Evolutionary conservation across 2,329 filamentous ascomycete species (phyloP).

Genomic region (Phaeosphaeriaceae sp.): DNA sequence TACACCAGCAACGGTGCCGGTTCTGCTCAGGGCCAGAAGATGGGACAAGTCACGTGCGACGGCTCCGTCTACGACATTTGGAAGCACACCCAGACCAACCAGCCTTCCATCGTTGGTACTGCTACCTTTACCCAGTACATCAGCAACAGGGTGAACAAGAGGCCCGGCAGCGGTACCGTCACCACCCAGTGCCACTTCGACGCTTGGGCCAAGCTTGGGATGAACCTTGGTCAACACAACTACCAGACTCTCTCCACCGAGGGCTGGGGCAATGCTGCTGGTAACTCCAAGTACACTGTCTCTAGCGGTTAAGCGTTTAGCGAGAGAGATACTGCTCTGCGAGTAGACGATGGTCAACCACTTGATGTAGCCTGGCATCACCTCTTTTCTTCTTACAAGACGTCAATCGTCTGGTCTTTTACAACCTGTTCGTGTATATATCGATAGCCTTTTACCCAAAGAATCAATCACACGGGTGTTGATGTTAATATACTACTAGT

Average conservation of each 20-base stretch:
- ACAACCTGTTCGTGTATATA: constrained; percentile 1
- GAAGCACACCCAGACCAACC: constrained; percentile 47
- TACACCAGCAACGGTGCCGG: constrained; percentile 55
- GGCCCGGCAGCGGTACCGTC: constrained; percentile 37
- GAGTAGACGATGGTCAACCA: neutral
- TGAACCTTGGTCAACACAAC: constrained; percentile 37
- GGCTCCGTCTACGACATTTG: constrained; percentile 42
- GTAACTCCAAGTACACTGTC: constrained; percentile 38
- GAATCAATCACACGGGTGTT: neutral
- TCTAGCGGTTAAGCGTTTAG: constrained; percentile 15
- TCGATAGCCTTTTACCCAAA: neutral
- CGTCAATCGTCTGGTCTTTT: neutral
- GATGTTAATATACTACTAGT: too few relatives aligned
- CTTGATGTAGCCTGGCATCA: neutral
- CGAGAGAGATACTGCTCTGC: neutral
- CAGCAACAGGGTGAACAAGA: constrained; percentile 37
- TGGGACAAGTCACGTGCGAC: constrained; percentile 38
- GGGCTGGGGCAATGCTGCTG: constrained; percentile 38
- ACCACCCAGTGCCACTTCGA: constrained; percentile 42
- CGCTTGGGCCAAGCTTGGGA: constrained; percentile 34
- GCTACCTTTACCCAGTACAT: constrained; percentile 62
- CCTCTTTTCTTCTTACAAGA: neutral
- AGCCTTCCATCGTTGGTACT: constrained; percentile 58
- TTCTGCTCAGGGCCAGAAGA: constrained; percentile 35
- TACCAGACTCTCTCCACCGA: constrained; percentile 41